Percentiles rank a stretch among this genome's conserved stretches.
Evolutionary conservation across 2,329 filamentous ascomycete species (phyloP).

Genomic region (Colletotrichum acutatum): DNA sequence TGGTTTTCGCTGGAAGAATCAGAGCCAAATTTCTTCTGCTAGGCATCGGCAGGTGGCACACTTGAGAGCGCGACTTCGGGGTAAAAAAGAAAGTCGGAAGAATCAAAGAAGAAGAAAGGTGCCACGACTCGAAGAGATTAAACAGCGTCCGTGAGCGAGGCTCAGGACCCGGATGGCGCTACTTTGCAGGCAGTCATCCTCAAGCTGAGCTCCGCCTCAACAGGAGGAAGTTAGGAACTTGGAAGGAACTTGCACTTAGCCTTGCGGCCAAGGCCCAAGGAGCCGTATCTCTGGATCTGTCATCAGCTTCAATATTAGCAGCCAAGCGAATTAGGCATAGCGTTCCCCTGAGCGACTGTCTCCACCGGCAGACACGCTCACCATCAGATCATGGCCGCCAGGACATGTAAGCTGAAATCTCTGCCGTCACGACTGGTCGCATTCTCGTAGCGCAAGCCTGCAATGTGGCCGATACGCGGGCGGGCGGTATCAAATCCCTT

Average conservation of each 20-base stretch:
- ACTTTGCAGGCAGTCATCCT: neutral
- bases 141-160: conserved; percentile 23
- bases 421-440: conserved; percentile 2
- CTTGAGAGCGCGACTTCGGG: neutral
- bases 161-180: conserved; percentile 23
- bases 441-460: neutral
- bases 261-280: neutral
- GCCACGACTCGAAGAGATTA: conserved; percentile 19
- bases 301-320: neutral
- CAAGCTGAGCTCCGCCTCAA: neutral
- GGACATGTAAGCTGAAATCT: conserved; percentile 21
- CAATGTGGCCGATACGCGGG: conserved; percentile 14
- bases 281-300: neutral
- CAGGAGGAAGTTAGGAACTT: neutral
- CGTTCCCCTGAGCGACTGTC: neutral
- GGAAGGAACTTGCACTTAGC: neutral
- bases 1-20: neutral
- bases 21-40: neutral
- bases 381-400: conserved; percentile 24
- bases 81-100: neutral
- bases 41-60: neutral
- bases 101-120: neutral
- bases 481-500: neutral
- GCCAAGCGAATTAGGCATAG: conserved; percentile 22
- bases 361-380: neutral